These are phyloP conservation scores for Apiospora koreana DNA, from an alignment of 2,329 filamentous ascomycete genomes.

Conservation along the genomic window DNA sequence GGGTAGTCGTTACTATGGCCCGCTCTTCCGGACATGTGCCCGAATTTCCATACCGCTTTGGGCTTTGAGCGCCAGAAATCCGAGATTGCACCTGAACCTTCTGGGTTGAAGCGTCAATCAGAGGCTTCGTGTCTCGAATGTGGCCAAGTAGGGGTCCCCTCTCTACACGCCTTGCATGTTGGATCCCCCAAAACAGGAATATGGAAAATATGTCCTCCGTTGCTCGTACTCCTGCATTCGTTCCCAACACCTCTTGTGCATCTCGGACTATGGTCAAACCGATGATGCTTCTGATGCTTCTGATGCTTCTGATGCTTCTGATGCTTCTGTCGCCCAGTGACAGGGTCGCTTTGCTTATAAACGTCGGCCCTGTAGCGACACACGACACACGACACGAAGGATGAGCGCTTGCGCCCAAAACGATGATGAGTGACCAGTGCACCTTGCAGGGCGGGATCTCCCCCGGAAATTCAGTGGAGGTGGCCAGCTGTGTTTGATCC, in stretches of 20 bases:
- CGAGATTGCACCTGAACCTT: not conserved
- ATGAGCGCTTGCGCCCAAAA: not conserved
- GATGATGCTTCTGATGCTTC: not conserved
- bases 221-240: not conserved
- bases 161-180: too few relatives aligned
- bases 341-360: not conserved
- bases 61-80: not conserved
- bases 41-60: not conserved
- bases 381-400: too few relatives aligned
- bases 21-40: not conserved
- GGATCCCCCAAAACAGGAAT: not conserved
- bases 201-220: not conserved
- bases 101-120: not conserved
- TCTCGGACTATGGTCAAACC: not conserved
- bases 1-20: not conserved
- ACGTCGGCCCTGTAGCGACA: not conserved
- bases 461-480: conserved; percentile 7
- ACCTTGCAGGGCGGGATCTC: not conserved
- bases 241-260: not conserved
- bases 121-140: not conserved
- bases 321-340: too few relatives aligned
- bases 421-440: not conserved
- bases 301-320: not conserved
- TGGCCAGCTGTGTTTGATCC: conserved; percentile 13
- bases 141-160: not conserved